Evolutionary conservation across 2,329 filamentous ascomycete genomes (phyloP), one percentile per base, ranked within the genome.

Genomic region (Sarocladiaceae sp.): DNA sequence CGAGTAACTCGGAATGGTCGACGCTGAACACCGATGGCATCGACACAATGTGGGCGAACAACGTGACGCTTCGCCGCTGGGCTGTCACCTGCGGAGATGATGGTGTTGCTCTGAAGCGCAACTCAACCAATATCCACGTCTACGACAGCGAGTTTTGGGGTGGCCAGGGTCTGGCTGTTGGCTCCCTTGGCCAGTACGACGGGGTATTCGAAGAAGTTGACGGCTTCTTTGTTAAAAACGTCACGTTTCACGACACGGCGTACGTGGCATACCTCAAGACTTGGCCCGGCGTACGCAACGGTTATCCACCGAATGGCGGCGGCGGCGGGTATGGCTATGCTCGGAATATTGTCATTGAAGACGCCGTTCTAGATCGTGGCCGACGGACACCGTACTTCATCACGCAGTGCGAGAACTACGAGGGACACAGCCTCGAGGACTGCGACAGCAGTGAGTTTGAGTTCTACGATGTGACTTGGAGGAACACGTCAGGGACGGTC

Each of bases 261-360:
- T 68, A 76, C 48, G 70, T 64, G 1, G 65, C 64, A n/a, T 76
- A 76, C 50, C 56, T 80, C 47, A 80, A 81, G 61, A 80, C 75
- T 0, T 81, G 77, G 77, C 74, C 73, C 0, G 74, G 72, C 15
- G 58, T 70, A 9, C 64, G 65, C 27, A 63, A 64, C 21, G 70
- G 73, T 15, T 72, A 68, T 42, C 73, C 73, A 2, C 76, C 75
- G 1, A 80, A 82, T 50, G 76, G 77, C 13, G 77, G 75, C 2
- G 76, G 76, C 10, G 76, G 73, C 13, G 77, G 76, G 3, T 53
- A 70, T 0, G 76, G 76, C 9, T 65, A 51, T 33, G 60, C 58
- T 3, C 45, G 50, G 19, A 58, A 59, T 51, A 57, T 65, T 6
- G 48, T 50, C 11, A 54, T 65, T 20, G 58, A 63, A 34, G 56